Base-by-base conservation (phyloP, 164 flowering plant genomes). In the Stephania japonica region DNA sequence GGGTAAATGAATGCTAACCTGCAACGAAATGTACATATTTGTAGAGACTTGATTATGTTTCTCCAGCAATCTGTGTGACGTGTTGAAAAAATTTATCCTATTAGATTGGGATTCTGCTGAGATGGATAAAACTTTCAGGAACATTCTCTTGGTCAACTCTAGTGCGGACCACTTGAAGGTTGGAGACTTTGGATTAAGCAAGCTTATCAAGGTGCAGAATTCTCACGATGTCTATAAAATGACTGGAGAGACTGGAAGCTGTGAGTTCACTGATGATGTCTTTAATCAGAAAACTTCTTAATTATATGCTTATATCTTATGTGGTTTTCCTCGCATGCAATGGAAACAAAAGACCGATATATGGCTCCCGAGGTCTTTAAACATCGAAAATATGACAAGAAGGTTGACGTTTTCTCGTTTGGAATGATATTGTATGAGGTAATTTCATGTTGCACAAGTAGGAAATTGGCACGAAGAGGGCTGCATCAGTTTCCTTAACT, bases 161-260 rank as follows among this genome's bases (percentile, higher is more conserved):
- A 89, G 79, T 75, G 99, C 98, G 27, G 98, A 96, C 82, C 98
- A 96, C 82, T 78, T 96, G 65, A 96, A 96, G 89, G 98, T 96
- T 78, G 99, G 99, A 68, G 99, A 96, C 81, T 96, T 96, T 86
- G 99, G 99, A 67, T 77, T 93, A 42, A 96, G 99, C 85, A 96
- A 96, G 86, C 99, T 96, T 77, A 88, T 93, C 82, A 93, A 84
- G 78, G 99, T 91, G 74, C 90, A 92, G 75, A 85, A 93, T 78
- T 87, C 97, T 73, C 97, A 90, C 80, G 98, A 96, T 81, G 97
- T 93, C 27, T 96, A 96, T 83, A 96, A 93, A 83, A 84, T 93
- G 99, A 96, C 99, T 50, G 99, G 99, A 75, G 99, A 96, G 83
- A 93, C 99, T 63, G 99, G 99, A 83, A 96, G 99, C 79, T 96